A percentile compares a stretch with the other conserved stretches of the same genome.
Conservation (phyloP, 2,329 filamentous ascomycete species). For the Aspergillus amoenus region DNA sequence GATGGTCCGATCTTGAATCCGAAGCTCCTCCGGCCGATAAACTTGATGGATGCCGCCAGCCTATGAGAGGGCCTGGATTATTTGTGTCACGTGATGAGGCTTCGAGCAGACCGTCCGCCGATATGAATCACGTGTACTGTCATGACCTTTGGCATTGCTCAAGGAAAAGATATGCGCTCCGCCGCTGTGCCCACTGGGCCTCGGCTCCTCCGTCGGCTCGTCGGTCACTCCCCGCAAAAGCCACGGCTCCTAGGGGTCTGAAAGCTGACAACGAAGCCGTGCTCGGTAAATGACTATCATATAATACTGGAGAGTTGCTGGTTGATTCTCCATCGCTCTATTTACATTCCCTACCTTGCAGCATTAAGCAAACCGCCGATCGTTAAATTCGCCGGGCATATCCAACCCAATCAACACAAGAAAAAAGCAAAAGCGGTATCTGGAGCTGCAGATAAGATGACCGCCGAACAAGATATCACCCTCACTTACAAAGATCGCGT, state of each 20-base stretch:
- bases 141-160: no score
- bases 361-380: background rate
- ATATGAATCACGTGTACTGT: no score
- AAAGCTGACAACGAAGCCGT: background rate
- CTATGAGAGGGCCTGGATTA: constrained; percentile 9
- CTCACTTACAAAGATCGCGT: constrained; percentile 67
- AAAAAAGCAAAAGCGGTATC: background rate
- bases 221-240: constrained; percentile 13
- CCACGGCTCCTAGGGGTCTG: constrained; percentile 2
- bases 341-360: background rate
- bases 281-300: background rate
- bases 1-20: constrained; percentile 2
- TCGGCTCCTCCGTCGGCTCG: constrained; percentile 17
- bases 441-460: background rate
- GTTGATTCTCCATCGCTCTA: background rate
- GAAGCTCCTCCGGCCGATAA: constrained; percentile 5
- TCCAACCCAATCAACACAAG: background rate
- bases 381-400: background rate
- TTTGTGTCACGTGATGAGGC: constrained; percentile 16
- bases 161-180: no score
- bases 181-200: constrained; percentile 10
- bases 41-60: constrained; percentile 2
- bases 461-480: constrained; percentile 49
- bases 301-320: constrained; percentile 7
- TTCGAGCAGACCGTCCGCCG: constrained; percentile 3